Evolutionary conservation across 768 basidiomycete genomes (phyloP), one percentile per base, ranked within the genome.

Genomic region (Agaricus bisporus): DNA sequence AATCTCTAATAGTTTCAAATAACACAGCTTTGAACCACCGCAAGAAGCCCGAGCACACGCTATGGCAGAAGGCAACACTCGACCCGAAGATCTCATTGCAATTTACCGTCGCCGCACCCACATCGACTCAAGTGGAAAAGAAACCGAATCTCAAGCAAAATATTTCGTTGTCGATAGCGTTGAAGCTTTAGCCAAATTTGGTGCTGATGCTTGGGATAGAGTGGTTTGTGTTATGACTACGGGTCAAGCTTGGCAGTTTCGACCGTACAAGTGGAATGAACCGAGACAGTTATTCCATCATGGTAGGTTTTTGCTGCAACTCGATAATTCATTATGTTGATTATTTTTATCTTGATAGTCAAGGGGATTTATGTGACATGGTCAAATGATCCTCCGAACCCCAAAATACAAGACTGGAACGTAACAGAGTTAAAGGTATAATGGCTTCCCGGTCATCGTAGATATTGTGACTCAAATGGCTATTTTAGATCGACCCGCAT

Each of bases 191-290:
- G 79, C 82, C 32, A 98, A 98, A 69, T 94, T 99, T 59, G 89
- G 88, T 4, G 76, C 87, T 3, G 95, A 97, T 56, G 88, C 92
- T 2, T 98, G 95, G 95, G 94, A 98, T 52, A 81, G 95, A 36
- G 97, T 99, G 4, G 87, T 97, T 4, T 97, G 95, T 59, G 95
- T 99, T 14, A 87, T 97, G 83, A 98, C 97, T 8, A 99, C 97
- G 0, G 97, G 97, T 1, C 95, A 98, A 61, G 87, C 89, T 29
- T 98, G 97, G 97, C 97, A 99, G 66, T 99, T 99, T 71, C 77
- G 86, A 54, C 88, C 91, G 15, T 98, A 98, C 72, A 95, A 95
- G 66, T 99, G 95, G 95, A 85, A 79, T 47, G 94, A 98, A 63
- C 97, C 97, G 1, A 83, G 84, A 56, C 80, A 88, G 48, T 69